A percentile compares a stretch with the other conserved stretches of the same genome.
Conservation (phyloP, 345 rosid species). For the Odontarrhena argentea region DNA sequence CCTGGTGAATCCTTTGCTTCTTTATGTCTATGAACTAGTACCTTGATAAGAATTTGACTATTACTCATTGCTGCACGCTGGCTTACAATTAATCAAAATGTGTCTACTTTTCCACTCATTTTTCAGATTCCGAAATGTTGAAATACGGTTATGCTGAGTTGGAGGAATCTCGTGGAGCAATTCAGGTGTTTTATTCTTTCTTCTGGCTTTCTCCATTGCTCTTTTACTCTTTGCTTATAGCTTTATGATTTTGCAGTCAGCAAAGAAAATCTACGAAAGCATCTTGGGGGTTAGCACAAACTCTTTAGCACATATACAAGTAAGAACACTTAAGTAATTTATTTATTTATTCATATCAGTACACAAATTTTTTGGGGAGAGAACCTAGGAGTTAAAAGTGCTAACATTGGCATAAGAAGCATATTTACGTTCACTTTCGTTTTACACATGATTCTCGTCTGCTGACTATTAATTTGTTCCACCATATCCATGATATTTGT, state of each 20-base stretch:
- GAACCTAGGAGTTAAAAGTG: slow-evolving; percentile 11
- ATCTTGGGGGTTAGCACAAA: slow-evolving; percentile 69
- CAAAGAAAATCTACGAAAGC: slow-evolving; percentile 79
- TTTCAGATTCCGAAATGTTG: slow-evolving; percentile 78
- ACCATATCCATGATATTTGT: slow-evolving; percentile 12
- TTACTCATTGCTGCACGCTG: slow-evolving; percentile 15
- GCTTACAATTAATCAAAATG: slow-evolving; percentile 8
- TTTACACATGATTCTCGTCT: slow-evolving; percentile 17
- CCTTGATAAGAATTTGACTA: slow-evolving; percentile 10
- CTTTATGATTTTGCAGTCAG: slow-evolving; percentile 61
- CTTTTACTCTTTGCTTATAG: slow-evolving; percentile 25
- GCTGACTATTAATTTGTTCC: slow-evolving; percentile 2
- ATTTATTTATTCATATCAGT: slow-evolving; percentile 2
- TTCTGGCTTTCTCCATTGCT: slow-evolving; percentile 17
- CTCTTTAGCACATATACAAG: slow-evolving; percentile 86
- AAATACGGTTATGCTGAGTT: slow-evolving; percentile 94
- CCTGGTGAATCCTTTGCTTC: slow-evolving; percentile 55
- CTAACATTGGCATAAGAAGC: slow-evolving; percentile 19
- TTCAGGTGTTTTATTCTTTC: slow-evolving; percentile 50
- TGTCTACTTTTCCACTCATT: slow-evolving; percentile 26
- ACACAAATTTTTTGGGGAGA: background rate
- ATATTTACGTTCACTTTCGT: background rate
- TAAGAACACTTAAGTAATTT: slow-evolving; percentile 40
- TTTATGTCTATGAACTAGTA: slow-evolving; percentile 22
- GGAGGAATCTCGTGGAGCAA: slow-evolving; percentile 93